Base-by-base conservation (phyloP, 23 red algal genomes). In the Gracilariopsis chorda region DNA sequence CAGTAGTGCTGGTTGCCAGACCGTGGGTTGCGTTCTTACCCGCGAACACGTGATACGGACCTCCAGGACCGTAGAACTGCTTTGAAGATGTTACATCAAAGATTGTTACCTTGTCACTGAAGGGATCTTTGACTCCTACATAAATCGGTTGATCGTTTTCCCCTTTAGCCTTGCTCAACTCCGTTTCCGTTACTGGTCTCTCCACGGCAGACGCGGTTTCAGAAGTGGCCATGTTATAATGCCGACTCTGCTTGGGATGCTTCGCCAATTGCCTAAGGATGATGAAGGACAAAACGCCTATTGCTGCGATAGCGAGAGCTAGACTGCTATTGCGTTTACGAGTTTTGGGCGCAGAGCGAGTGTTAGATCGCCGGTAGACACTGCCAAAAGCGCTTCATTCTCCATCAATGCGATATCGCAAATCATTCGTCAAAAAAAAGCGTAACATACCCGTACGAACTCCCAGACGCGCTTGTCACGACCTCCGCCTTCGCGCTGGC, bases 41-140 rank as follows among this genome's bases (percentile, higher is more conserved):
- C 5, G 97, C 93, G 60, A 99, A 99, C 20, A 95, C 84, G 42
- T 92, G 86, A 83, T 99, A 99, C 73, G 93, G 90, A 39, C 88
- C 90, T 4, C 93, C 97, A 33, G 97, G 97, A 23, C 97, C 97
- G 74, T 99, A 99, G 68, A 99, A 99, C 28, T 94, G 90, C 4
- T 62, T 51, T 35, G 63, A 83, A 19, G 82, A 57, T 34, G 80
- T 84, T 41, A 98, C 87, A 84, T 98, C 96, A 78, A 98, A 98
- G 48, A 98, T 92, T 17, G 82, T 88, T 28, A 92, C 83, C 11
- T 77, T 59, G 27, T 46, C 25, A 46, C 77, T 65, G 79, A 88
- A 93, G 16, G 87, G 92, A 64, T 87, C 83, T 48, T 92, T 93
- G 27, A 98, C 87, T 11, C 88, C 96, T 27, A 98, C 33, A 67